These are phyloP conservation scores for Metschnikowia noctiluminum DNA, from an alignment of 805 yeast species.

Conservation along the genomic window DNA sequence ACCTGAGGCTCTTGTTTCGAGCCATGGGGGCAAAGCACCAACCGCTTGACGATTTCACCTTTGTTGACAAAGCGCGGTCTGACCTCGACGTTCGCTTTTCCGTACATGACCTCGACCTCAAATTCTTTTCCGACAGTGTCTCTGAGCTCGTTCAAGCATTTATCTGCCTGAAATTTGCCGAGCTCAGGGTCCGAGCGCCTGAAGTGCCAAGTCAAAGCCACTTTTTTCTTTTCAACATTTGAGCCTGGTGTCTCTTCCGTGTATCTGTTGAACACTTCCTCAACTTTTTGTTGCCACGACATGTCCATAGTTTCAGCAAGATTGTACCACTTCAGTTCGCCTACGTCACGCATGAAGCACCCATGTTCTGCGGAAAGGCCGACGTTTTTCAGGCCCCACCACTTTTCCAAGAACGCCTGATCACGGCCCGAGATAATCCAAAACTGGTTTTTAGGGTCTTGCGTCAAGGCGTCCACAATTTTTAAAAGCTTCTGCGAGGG, in stretches of 20 bases:
- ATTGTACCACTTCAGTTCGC: conserved; percentile 70
- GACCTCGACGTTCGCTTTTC: conserved; percentile 97
- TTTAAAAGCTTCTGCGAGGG: conserved; percentile 73
- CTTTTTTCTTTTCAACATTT: conserved; percentile 79
- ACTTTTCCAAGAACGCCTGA: conserved; percentile 79
- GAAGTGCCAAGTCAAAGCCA: conserved; percentile 97
- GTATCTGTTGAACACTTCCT: conserved; percentile 64
- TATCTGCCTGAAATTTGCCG: conserved; percentile 81
- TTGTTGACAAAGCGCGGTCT: conserved; percentile 92
- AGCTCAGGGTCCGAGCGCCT: conserved; percentile 91
- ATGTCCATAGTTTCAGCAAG: conserved; percentile 79
- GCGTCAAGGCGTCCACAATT: conserved; percentile 56
- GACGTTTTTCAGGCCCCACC: conserved; percentile 72
- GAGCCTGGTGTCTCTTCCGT: conserved; percentile 92
- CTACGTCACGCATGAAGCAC: conserved; percentile 81
- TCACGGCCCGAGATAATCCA: conserved; percentile 98
- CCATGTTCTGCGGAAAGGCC: conserved; percentile 98
- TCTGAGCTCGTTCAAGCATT: conserved; percentile 62
- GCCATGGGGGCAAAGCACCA: conserved; percentile 66
- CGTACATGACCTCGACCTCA: conserved; percentile 93
- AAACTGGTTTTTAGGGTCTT: conserved; percentile 78
- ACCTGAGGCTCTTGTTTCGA: conserved; percentile 41
- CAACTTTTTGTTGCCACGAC: conserved; percentile 91
- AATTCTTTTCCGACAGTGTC: conserved; percentile 57
- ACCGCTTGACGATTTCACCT: conserved; percentile 88